Conservation (phyloP, 108 stramenopile genomes). For the Epithemia pelagica region DNA sequence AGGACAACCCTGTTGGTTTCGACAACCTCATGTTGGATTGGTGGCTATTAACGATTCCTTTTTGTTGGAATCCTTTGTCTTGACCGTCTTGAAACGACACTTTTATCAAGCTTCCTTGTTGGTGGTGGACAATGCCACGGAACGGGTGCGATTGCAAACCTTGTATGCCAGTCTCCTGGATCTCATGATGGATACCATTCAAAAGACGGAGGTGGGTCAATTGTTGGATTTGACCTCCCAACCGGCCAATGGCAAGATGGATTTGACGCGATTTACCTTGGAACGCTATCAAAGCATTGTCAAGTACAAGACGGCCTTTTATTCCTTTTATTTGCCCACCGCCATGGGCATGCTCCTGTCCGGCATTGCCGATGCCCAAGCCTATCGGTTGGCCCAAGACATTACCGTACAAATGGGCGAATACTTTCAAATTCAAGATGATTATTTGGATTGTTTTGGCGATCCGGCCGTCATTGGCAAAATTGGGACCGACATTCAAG, state of each 20-base stretch:
- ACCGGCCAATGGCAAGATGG: constrained; percentile 19
- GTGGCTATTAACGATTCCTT: constrained; percentile 78
- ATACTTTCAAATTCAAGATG: constrained; percentile 99
- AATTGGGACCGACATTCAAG: constrained; percentile 99
- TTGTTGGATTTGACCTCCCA: constrained; percentile 69
- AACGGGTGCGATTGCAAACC: no score
- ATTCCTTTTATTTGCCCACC: constrained; percentile 94
- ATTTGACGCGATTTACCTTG: constrained; percentile 72
- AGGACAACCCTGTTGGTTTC: constrained; percentile 97
- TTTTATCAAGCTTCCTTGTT: no score
- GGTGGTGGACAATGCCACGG: background rate
- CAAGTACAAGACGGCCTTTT: constrained; percentile 98
- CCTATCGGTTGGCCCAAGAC: constrained; percentile 30
- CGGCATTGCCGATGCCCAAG: constrained; percentile 27
- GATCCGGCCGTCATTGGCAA: constrained; percentile 93
- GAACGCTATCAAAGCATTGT: constrained; percentile 88
- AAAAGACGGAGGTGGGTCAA: constrained; percentile 97
- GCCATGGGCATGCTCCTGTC: constrained; percentile 69
- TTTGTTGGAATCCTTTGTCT: constrained; percentile 90
- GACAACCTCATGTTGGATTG: constrained; percentile 32
- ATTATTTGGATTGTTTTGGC: constrained; percentile 97
- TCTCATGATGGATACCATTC: constrained; percentile 60
- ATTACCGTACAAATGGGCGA: constrained; percentile 77
- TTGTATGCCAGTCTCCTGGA: constrained; percentile 45
- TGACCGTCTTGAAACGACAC: constrained; percentile 74